phyloP scores from a whole-genome alignment of 352 stramenopile species.

The Globisporangium viniferum region DNA sequence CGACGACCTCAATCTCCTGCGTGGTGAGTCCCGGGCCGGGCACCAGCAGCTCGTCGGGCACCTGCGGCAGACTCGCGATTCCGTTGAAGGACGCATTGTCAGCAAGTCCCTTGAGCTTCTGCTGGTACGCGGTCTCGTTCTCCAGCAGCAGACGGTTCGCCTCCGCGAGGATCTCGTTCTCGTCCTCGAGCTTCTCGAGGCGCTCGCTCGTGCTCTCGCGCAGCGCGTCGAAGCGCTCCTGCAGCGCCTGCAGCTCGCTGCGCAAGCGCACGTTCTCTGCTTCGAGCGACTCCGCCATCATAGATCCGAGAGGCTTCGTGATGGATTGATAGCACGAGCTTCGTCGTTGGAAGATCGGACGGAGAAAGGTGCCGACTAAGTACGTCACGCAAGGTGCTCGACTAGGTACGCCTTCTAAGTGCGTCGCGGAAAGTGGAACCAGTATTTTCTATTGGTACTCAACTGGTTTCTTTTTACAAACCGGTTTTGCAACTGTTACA shows the following conservation, averaged over 20 bases:
- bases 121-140: constrained; percentile 35
- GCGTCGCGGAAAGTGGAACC: too few relatives aligned
- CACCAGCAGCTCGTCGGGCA: constrained; percentile 72
- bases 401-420: too few relatives aligned
- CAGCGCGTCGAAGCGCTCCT: constrained; percentile 51
- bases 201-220: constrained; percentile 24
- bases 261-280: constrained; percentile 48
- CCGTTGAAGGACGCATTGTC: not conserved
- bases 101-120: not conserved
- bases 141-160: constrained; percentile 67
- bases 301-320: not conserved
- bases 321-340: too few relatives aligned
- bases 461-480: too few relatives aligned
- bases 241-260: constrained; percentile 38
- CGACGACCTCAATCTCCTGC: constrained; percentile 27
- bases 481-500: too few relatives aligned
- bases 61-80: constrained; percentile 24
- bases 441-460: too few relatives aligned
- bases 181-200: constrained; percentile 62
- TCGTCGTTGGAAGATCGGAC: too few relatives aligned
- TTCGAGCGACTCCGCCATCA: constrained; percentile 15
- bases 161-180: constrained; percentile 74
- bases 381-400: too few relatives aligned
- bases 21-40: constrained; percentile 36
- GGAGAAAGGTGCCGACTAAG: too few relatives aligned